Base-by-base conservation (phyloP, 169 alveolate genomes). In the Cryptosporidium meleagridis region DNA sequence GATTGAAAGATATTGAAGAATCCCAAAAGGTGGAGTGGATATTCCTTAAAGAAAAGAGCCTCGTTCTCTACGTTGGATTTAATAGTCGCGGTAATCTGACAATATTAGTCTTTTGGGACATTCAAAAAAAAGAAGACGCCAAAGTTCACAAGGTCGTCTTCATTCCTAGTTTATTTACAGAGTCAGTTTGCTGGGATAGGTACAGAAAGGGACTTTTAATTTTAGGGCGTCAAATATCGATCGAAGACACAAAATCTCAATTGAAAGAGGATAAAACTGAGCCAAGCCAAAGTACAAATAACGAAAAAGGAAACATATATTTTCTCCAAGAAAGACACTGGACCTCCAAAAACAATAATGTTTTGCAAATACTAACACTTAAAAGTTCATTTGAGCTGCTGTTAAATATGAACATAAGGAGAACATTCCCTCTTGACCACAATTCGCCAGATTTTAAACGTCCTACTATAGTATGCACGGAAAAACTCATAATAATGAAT, bases 151-250 rank as follows among this genome's bases (percentile, higher is more conserved):
- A 33, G 52, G 29, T 72, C 35, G 29, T 72, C 23, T 55, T 31
- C 70, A 21, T 72, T 3, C 70, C 85, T 2, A 55, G 35, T 33
- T 10, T 52, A 14, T 16, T 21, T 14, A 33, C 52, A 23, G 53
- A 72, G 45, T 44, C 37, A 3, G 44, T 53, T 2, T 44, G 69
- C 41, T 72, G 85, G 85, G 85, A 72, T 23, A 29, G 52, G 5
- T 72, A 52, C 33, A 72, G 85, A 53, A 53, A 53, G 16, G 85
- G 85, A 33, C 37, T 72, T 48, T 23, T 72, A 14, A 65, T 65
- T 65, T 26, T 65, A 5, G 72, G 72, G 16, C 53, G 9, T 29
- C 70, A 65, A 29, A 10, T 18, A 6, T 65, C 72, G 29, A 10
- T 23, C 14, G 26, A 37, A 8, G 12, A 26, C 14, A 35, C n/a